Evolutionary conservation across 2,329 filamentous ascomycete species (phyloP).

Genomic region (Aspergillus ruber): DNA sequence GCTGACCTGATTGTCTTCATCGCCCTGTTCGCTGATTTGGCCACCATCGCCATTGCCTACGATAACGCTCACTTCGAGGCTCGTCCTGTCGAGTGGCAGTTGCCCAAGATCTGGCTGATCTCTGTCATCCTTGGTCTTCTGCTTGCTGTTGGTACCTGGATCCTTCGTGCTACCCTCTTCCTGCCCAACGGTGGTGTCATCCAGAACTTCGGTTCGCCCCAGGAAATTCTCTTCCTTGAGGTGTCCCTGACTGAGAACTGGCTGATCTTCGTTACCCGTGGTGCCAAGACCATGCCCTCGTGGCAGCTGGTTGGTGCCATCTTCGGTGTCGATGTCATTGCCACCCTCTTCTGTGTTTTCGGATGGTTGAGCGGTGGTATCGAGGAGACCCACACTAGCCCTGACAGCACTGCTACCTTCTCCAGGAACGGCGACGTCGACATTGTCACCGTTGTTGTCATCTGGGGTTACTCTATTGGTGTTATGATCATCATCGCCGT

Average conservation of each 20-base stretch:
- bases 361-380: conserved; percentile 61
- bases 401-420: conserved; percentile 22
- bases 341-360: conserved; percentile 69
- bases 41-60: conserved; percentile 71
- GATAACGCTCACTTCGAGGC: conserved; percentile 71
- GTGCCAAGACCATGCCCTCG: conserved; percentile 65
- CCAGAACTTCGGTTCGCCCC: conserved; percentile 66
- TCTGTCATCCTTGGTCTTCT: conserved; percentile 53
- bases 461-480: conserved; percentile 50
- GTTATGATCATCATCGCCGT: conserved; percentile 49
- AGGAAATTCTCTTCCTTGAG: conserved; percentile 81
- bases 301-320: conserved; percentile 69
- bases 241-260: conserved; percentile 91
- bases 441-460: conserved; percentile 49
- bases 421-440: conserved; percentile 50
- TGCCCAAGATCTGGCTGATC: conserved; percentile 77
- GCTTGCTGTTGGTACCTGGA: conserved; percentile 65
- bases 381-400: conserved; percentile 20
- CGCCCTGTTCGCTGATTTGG: conserved; percentile 71
- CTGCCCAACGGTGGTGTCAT: conserved; percentile 65
- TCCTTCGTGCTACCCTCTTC: conserved; percentile 65
- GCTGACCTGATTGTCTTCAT: conserved; percentile 72
- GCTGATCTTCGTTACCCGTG: conserved; percentile 95
- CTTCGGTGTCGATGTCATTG: conserved; percentile 62
- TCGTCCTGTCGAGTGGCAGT: conserved; percentile 71